Conservation (phyloP, 495 filamentous ascomycete genomes). For the Evansstolkia leycettana region DNA sequence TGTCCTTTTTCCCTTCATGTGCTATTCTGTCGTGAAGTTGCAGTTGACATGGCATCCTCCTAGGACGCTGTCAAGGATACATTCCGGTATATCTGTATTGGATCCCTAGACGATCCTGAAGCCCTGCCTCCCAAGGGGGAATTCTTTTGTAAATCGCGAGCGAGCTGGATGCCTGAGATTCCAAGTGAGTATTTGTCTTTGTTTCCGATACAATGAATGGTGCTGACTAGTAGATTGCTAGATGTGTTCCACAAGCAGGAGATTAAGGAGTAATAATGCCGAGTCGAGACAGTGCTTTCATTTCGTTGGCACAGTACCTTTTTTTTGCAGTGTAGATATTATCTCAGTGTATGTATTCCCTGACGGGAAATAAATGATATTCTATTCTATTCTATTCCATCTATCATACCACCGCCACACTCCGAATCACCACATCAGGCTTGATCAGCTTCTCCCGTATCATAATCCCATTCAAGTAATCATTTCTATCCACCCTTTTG, state of each 20-base stretch:
- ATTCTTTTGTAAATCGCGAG: slow-evolving; percentile 49
- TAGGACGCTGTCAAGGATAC: slow-evolving; percentile 42
- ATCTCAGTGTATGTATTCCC: no score
- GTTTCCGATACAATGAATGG: background rate
- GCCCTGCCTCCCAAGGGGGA: slow-evolving; percentile 54
- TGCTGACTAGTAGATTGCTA: slow-evolving; percentile 11
- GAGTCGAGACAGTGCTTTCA: no score
- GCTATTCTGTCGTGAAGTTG: background rate
- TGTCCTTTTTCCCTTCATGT: no score
- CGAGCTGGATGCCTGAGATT: slow-evolving; percentile 53
- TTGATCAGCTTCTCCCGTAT: slow-evolving; percentile 15
- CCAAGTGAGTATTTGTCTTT: slow-evolving; percentile 27
- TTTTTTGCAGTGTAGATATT: no score
- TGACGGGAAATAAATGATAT: no score
- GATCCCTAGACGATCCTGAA: slow-evolving; percentile 50
- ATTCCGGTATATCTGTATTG: slow-evolving; percentile 52
- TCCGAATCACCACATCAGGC: slow-evolving; percentile 15
- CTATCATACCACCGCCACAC: background rate
- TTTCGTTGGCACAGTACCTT: no score
- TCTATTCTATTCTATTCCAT: background rate
- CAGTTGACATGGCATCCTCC: slow-evolving; percentile 1
- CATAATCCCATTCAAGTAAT: slow-evolving; percentile 24
- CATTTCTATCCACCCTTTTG: slow-evolving; percentile 26
- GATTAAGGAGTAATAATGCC: slow-evolving; percentile 45
- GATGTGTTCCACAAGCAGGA: slow-evolving; percentile 48